These are phyloP conservation scores for Xylaria scruposa DNA, from an alignment of 495 filamentous ascomycete species.

Conservation along the genomic window DNA sequence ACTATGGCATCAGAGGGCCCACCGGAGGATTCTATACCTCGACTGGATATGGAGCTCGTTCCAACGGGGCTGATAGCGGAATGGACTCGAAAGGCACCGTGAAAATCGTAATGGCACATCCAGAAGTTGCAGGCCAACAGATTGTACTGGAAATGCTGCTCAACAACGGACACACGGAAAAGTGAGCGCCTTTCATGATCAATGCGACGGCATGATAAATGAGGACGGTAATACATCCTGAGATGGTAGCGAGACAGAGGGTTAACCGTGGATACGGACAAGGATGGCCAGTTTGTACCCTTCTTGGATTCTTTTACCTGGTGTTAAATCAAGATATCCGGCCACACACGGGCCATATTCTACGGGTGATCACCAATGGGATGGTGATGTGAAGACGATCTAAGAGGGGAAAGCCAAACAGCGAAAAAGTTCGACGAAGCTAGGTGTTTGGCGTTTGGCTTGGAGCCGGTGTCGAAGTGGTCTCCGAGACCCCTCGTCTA, in stretches of 20 bases:
- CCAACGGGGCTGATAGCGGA: conserved; percentile 32
- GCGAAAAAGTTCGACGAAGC: background rate
- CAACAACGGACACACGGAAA: conserved; percentile 92
- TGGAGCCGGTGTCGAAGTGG: background rate
- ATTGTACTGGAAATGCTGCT: conserved; percentile 90
- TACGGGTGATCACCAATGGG: background rate
- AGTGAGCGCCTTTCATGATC: conserved; percentile 34
- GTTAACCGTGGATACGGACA: background rate
- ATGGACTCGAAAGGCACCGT: conserved; percentile 66
- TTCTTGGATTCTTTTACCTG: background rate
- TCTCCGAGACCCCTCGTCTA: background rate
- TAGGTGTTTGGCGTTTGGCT: conserved; percentile 6
- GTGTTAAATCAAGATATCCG: conserved; percentile 23
- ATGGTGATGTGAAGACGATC: background rate
- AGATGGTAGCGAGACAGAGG: background rate
- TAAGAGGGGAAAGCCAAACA: background rate
- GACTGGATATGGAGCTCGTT: conserved; percentile 28
- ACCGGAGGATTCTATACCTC: conserved; percentile 47
- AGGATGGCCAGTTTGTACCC: conserved; percentile 5
- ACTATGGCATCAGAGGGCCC: conserved; percentile 76
- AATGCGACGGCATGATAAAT: conserved; percentile 8
- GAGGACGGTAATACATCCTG: background rate
- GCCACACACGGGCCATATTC: conserved; percentile 4
- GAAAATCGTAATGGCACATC: conserved; percentile 96
- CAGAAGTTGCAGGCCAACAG: conserved; percentile 78